Conservation (phyloP, 2,329 filamentous ascomycete genomes). For the Knufia petricola region DNA sequence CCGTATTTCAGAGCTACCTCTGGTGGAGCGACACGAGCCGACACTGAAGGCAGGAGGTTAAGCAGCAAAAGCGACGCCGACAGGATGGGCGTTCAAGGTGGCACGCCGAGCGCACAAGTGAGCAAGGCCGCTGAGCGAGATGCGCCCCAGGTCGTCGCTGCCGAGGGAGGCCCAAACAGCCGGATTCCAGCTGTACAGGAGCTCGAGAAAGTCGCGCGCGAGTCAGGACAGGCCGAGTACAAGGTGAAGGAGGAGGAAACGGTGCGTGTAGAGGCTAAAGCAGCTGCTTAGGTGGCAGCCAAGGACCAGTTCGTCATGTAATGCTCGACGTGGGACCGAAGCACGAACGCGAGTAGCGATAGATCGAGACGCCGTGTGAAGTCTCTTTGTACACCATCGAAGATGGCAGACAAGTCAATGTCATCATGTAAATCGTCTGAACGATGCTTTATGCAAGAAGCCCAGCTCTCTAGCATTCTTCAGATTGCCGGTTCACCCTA, state of each 20-base stretch:
- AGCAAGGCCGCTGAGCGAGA: constrained; percentile 23
- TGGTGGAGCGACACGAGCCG: neutral
- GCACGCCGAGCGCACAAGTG: constrained; percentile 21
- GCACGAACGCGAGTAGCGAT: neutral
- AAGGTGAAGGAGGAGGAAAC: neutral
- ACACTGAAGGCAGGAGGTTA: neutral
- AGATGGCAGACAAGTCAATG: too few species aligned
- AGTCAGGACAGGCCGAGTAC: neutral
- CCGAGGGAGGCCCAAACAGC: neutral
- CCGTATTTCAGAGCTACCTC: constrained; percentile 1
- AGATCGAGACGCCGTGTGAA: neutral
- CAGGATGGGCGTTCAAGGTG: constrained; percentile 11
- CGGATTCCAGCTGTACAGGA: neutral
- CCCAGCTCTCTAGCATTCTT: too few species aligned
- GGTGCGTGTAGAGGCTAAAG: neutral
- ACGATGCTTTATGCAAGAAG: too few species aligned
- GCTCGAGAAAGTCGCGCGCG: neutral
- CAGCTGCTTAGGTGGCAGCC: neutral
- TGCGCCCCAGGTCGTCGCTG: constrained; percentile 19
- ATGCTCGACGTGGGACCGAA: neutral
- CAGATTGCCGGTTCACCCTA: too few species aligned
- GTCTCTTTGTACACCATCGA: neutral
- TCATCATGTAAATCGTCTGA: too few species aligned
- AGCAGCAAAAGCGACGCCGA: constrained; percentile 12
- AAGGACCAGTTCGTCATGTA: neutral